phyloP scores from a whole-genome alignment of 2,329 filamentous ascomycete genomes.

The Camillea tinctor region DNA sequence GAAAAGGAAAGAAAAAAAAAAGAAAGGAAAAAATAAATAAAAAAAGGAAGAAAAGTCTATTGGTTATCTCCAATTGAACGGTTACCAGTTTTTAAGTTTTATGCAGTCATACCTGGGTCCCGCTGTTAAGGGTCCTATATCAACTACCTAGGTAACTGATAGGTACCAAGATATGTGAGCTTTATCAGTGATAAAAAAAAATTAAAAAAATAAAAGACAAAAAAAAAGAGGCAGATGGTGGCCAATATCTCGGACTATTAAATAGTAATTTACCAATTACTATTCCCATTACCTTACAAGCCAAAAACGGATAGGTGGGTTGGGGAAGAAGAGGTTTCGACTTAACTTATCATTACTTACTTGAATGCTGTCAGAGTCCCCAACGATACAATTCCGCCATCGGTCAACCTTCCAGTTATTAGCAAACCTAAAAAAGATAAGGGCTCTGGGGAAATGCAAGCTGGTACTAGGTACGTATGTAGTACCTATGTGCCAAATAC shows the following conservation, averaged over 20 bases:
- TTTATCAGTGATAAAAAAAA: not conserved
- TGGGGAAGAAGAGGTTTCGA: not conserved
- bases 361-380: not conserved
- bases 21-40: not conserved
- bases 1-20: constrained; percentile 6
- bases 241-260: not conserved
- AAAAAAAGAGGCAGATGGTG: not conserved
- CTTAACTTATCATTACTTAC: not conserved
- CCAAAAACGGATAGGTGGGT: not conserved
- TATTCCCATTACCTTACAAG: not conserved
- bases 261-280: not conserved
- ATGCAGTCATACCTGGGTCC: constrained; percentile 12
- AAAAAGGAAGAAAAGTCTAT: not conserved
- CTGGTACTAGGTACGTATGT: too few relatives aligned
- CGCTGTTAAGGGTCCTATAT: not conserved
- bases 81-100: not conserved
- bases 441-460: not conserved
- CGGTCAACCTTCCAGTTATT: not conserved
- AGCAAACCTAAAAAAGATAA: not conserved
- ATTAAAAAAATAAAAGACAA: not conserved
- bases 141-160: too few relatives aligned
- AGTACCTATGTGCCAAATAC: too few relatives aligned
- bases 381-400: not conserved
- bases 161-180: not conserved
- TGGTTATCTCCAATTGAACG: not conserved